Conservation (phyloP, 2,329 filamentous ascomycete genomes). For the Neofusicoccum parvum region DNA sequence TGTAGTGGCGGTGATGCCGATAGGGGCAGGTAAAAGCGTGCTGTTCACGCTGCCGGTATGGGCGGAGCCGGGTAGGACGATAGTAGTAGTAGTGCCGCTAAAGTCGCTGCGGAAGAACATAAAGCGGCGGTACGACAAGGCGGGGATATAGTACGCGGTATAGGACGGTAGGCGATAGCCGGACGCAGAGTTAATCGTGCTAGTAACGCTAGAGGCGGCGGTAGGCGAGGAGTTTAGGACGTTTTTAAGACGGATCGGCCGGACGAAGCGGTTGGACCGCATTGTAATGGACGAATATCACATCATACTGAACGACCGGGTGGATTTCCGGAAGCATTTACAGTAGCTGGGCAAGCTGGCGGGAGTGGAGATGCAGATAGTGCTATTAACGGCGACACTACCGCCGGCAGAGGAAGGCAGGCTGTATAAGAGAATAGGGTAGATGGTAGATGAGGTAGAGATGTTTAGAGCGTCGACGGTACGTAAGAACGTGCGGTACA, state of each 20-base stretch:
- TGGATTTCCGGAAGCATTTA: constrained; percentile 24
- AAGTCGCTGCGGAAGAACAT: constrained; percentile 29
- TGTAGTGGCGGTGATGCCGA: constrained; percentile 29
- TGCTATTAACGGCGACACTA: constrained; percentile 29
- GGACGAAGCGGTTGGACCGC: constrained; percentile 25
- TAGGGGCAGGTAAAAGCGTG: constrained; percentile 31
- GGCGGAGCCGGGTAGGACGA: constrained; percentile 24
- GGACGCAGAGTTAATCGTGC: constrained; percentile 26
- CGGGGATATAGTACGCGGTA: constrained; percentile 24
- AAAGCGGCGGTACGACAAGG: constrained; percentile 23
- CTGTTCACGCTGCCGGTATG: constrained; percentile 33
- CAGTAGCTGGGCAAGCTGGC: constrained; percentile 25
- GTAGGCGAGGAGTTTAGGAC: constrained; percentile 27
- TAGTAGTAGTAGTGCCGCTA: constrained; percentile 30
- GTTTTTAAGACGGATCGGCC: constrained; percentile 27
- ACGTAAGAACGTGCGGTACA: constrained; percentile 20
- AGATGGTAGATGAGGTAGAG: too few species aligned
- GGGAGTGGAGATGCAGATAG: constrained; percentile 27
- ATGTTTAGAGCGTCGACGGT: too few species aligned
- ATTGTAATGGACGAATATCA: constrained; percentile 29
- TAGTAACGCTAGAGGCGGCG: constrained; percentile 30
- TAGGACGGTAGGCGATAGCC: constrained; percentile 26
- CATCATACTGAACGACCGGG: constrained; percentile 27
- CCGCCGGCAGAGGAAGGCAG: constrained; percentile 9
- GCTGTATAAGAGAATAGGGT: too few species aligned